Evolutionary conservation across 1,284 basidiomycete genomes (phyloP).

Genomic region (Cryptococcus hybrid): DNA sequence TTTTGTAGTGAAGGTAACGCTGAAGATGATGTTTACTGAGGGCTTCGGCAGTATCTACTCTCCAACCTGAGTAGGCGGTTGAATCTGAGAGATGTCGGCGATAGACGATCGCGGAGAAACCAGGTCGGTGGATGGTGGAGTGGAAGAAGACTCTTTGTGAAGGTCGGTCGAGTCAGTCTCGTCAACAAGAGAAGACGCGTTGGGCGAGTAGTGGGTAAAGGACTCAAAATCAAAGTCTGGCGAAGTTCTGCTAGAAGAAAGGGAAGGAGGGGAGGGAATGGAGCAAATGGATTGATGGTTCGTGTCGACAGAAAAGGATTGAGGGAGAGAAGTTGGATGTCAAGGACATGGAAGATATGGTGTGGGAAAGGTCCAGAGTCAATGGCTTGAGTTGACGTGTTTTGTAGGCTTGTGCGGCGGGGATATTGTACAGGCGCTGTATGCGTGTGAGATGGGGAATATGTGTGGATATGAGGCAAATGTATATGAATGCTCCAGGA

Average conservation of each 20-base stretch:
- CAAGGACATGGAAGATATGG: background rate
- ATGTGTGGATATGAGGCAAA: no score
- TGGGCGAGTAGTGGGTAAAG: slow-evolving; percentile 19
- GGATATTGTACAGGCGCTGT: no score
- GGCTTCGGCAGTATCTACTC: slow-evolving; percentile 33
- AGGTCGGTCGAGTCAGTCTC: slow-evolving; percentile 3
- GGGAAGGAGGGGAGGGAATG: slow-evolving; percentile 16
- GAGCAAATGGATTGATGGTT: background rate
- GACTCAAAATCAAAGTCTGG: slow-evolving; percentile 16
- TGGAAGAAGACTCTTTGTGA: slow-evolving; percentile 8
- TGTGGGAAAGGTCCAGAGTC: no score
- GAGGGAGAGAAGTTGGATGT: background rate
- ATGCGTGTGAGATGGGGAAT: no score
- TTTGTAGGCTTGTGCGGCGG: no score
- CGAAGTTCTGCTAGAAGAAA: slow-evolving; percentile 19
- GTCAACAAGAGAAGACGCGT: slow-evolving; percentile 5
- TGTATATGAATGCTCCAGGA: no score
- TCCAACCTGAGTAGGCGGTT: slow-evolving; percentile 5
- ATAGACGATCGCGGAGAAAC: slow-evolving; percentile 33
- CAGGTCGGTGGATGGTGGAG: slow-evolving; percentile 27
- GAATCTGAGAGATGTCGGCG: slow-evolving; percentile 8
- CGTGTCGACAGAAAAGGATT: slow-evolving; percentile 5
- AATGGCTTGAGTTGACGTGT: no score
- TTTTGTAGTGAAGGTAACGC: slow-evolving; percentile 45
- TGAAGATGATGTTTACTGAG: slow-evolving; percentile 42